These are phyloP conservation scores for Ogataea dorogensis DNA, from an alignment of 805 yeast species.

Conservation along the genomic window DNA sequence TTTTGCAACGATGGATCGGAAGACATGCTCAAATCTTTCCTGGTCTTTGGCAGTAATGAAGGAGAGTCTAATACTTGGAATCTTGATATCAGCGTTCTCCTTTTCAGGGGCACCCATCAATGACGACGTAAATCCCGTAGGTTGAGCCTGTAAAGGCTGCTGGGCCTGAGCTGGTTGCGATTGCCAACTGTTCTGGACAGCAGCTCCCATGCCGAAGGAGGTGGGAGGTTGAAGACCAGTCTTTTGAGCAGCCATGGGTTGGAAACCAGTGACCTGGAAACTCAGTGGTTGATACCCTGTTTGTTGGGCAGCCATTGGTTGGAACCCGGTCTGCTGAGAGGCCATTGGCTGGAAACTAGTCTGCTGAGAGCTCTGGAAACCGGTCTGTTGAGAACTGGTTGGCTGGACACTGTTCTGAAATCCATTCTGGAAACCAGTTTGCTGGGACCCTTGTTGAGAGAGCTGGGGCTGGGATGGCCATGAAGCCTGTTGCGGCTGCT, in stretches of 20 bases:
- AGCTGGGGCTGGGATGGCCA: not conserved
- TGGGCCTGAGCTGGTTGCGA: conserved; percentile 21
- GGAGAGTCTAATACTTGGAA: conserved; percentile 75
- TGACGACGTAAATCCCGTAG: conserved; percentile 45
- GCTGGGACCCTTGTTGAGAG: conserved; percentile 7
- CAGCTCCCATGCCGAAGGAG: conserved; percentile 35
- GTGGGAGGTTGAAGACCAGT: conserved; percentile 36
- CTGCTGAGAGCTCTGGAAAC: conserved; percentile 2
- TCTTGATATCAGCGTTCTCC: conserved; percentile 58
- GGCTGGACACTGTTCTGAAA: not conserved
- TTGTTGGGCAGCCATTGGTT: conserved; percentile 25
- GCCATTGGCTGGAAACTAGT: conserved; percentile 23
- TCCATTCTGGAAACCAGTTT: conserved; percentile 7
- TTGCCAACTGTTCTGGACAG: conserved; percentile 44
- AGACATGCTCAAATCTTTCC: conserved; percentile 78
- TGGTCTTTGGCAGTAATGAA: conserved; percentile 87
- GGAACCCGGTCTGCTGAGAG: conserved; percentile 40
- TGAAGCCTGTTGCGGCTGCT: conserved; percentile 9
- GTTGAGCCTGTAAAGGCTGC: conserved; percentile 38
- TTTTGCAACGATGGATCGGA: conserved; percentile 70
- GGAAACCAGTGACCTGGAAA: conserved; percentile 2
- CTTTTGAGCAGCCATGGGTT: conserved; percentile 2
- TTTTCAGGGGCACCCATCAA: conserved; percentile 18
- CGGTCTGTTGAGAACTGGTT: conserved; percentile 1
- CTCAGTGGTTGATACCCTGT: conserved; percentile 2